phyloP scores from a whole-genome alignment of 345 rosid genomes.

The Isatis tinctoria region DNA sequence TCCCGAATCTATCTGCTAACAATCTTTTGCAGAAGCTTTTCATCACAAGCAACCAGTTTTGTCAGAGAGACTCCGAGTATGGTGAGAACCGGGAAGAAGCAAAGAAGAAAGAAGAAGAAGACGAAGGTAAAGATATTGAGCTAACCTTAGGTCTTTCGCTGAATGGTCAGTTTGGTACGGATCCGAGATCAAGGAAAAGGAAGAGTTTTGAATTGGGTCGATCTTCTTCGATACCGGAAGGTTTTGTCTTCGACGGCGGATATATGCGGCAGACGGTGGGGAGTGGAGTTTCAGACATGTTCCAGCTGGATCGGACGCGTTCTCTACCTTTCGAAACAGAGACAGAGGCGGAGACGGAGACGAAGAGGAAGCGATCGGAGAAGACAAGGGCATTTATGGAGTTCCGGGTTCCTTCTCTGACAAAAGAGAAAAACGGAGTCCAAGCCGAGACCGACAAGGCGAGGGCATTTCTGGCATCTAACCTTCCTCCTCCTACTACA shows the following conservation, averaged over 20 bases:
- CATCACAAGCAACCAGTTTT: constrained; percentile 21
- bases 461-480: not conserved
- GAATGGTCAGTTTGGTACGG: constrained; percentile 83
- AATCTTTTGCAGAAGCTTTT: constrained; percentile 23
- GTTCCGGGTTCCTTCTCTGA: not conserved
- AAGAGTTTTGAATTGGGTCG: constrained; percentile 33
- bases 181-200: constrained; percentile 52
- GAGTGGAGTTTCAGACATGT: constrained; percentile 22
- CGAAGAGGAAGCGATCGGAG: constrained; percentile 60
- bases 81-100: constrained; percentile 14
- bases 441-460: not conserved
- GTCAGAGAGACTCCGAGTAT: constrained; percentile 12
- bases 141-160: constrained; percentile 75
- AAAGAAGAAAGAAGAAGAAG: constrained; percentile 28
- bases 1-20: constrained; percentile 16
- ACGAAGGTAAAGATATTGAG: constrained; percentile 53
- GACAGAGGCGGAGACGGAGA: constrained; percentile 56
- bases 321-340: constrained; percentile 60
- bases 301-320: constrained; percentile 50
- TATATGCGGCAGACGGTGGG: constrained; percentile 7
- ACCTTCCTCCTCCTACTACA: not conserved
- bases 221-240: constrained; percentile 68
- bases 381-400: constrained; percentile 35
- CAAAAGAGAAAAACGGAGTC: not conserved
- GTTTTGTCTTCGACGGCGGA: constrained; percentile 32